Conservation (phyloP, 768 basidiomycete genomes). For the Leccinum arenicola region DNA sequence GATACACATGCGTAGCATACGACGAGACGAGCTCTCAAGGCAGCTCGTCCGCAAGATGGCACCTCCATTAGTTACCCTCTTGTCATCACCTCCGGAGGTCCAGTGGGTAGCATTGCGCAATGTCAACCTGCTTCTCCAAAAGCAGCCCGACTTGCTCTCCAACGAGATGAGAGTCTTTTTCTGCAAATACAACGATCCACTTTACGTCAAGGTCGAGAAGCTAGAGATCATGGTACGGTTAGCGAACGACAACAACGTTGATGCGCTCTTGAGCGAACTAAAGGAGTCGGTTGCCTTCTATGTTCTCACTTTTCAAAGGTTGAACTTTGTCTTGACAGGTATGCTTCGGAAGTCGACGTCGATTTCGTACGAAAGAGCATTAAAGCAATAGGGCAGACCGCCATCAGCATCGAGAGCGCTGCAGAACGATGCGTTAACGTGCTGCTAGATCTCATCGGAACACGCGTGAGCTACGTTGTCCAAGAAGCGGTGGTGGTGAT, state of each 20-base stretch:
- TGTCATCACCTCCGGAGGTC: conserved; percentile 95
- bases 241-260: conserved; percentile 88
- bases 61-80: conserved; percentile 90
- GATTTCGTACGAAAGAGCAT: conserved; percentile 96
- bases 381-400: conserved; percentile 94
- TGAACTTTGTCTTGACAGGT: conserved; percentile 45
- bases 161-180: conserved; percentile 99
- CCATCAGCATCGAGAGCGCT: conserved; percentile 90
- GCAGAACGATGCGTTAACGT: conserved; percentile 96
- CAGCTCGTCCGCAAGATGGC: conserved; percentile 95
- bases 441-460: conserved; percentile 86
- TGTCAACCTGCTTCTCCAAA: conserved; percentile 94
- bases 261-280: conserved; percentile 90
- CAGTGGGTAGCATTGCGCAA: conserved; percentile 98
- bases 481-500: conserved; percentile 98
- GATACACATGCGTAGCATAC: conserved; percentile 89
- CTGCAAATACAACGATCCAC: conserved; percentile 99
- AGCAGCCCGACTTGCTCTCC: conserved; percentile 82
- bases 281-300: conserved; percentile 73
- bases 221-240: conserved; percentile 97
- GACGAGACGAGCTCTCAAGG: conserved; percentile 78
- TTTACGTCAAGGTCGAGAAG: conserved; percentile 99
- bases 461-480: conserved; percentile 94
- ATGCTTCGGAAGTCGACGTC: conserved; percentile 96
- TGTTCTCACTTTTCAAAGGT: neutral